Evolutionary conservation across 176 grass and related monocot species (phyloP).

Genomic region (Hordeum marinum): DNA sequence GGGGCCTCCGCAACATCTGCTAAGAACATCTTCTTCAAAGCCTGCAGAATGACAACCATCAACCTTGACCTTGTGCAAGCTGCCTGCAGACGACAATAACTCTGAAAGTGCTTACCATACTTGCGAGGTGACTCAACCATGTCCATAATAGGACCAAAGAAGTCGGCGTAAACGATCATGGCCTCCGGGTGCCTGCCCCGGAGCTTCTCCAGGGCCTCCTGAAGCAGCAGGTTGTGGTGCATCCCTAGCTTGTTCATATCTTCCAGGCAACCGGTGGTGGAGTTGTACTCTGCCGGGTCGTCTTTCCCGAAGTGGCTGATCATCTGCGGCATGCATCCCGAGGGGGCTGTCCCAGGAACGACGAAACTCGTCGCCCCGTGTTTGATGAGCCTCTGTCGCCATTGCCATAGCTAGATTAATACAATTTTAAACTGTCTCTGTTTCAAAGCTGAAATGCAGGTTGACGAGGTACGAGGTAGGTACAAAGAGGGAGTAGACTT

Average conservation of each 20-base stretch:
- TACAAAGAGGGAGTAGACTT: too few species aligned
- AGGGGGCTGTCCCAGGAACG: slow-evolving; percentile 9
- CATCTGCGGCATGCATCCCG: slow-evolving; percentile 35
- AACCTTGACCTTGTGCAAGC: not conserved
- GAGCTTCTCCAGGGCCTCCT: slow-evolving; percentile 14
- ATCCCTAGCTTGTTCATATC: slow-evolving; percentile 30
- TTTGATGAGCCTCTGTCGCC: slow-evolving; percentile 23
- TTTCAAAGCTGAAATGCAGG: not conserved
- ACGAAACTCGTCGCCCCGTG: slow-evolving; percentile 10
- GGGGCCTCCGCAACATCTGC: slow-evolving; percentile 19
- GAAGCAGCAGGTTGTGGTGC: slow-evolving; percentile 46
- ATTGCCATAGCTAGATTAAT: not conserved
- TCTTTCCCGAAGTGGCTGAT: not conserved
- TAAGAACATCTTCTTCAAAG: slow-evolving; percentile 17
- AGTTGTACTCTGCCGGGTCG: slow-evolving; percentile 26
- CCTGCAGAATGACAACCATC: not conserved
- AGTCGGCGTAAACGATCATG: slow-evolving; percentile 44
- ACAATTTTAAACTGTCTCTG: not conserved
- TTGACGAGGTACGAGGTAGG: too few species aligned
- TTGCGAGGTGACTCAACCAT: slow-evolving; percentile 37
- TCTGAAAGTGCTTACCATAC: slow-evolving; percentile 36
- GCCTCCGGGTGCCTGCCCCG: slow-evolving; percentile 24
- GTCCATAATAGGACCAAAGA: slow-evolving; percentile 38
- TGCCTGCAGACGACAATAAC: not conserved
- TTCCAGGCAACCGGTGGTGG: slow-evolving; percentile 43